A percentile compares a stretch with the other conserved stretches of the same genome.
These are phyloP conservation scores for Blastomyces gilchristii DNA, from an alignment of 2,329 filamentous ascomycete genomes.

Conservation along the genomic window DNA sequence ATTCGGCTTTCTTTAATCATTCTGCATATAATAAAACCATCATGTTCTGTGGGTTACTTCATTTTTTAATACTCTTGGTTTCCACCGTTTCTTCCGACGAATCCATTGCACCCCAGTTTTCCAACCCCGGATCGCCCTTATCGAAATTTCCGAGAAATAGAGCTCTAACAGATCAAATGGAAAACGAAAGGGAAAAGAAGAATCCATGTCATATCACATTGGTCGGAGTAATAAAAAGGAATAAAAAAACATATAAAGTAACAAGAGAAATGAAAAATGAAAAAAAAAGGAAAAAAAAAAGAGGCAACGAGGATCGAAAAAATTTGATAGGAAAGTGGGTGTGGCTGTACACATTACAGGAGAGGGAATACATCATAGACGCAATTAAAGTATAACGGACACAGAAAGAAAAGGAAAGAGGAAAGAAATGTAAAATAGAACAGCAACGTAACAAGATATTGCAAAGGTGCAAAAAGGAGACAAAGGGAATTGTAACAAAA, in stretches of 20 bases:
- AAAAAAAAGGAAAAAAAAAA: conserved; percentile 18
- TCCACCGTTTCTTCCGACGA: not conserved
- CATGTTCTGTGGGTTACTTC: not conserved
- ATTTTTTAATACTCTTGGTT: not conserved
- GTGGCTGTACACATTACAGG: conserved; percentile 5
- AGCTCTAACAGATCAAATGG: not conserved
- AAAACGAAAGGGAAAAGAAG: not conserved
- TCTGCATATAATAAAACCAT: not conserved
- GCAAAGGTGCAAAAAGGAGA: not conserved
- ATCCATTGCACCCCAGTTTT: not conserved
- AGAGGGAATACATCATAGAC: conserved; percentile 1
- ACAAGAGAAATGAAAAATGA: conserved; percentile 11
- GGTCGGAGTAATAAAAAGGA: conserved; percentile 4
- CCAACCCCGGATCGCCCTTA: not conserved
- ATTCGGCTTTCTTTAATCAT: not conserved
- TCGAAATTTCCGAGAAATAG: not conserved
- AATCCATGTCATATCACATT: conserved; percentile 6
- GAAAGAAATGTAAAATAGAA: conserved; percentile 13
- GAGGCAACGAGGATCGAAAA: conserved; percentile 17
- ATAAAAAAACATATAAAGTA: conserved; percentile 15
- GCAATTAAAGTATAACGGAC: not conserved
- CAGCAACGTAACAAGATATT: not conserved
- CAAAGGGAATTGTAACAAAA: conserved; percentile 1
- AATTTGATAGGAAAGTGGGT: not conserved
- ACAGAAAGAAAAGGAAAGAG: conserved; percentile 2